Evolutionary conservation across 352 stramenopile genomes (phyloP).

Genomic region (Blastocystis sp.): DNA sequence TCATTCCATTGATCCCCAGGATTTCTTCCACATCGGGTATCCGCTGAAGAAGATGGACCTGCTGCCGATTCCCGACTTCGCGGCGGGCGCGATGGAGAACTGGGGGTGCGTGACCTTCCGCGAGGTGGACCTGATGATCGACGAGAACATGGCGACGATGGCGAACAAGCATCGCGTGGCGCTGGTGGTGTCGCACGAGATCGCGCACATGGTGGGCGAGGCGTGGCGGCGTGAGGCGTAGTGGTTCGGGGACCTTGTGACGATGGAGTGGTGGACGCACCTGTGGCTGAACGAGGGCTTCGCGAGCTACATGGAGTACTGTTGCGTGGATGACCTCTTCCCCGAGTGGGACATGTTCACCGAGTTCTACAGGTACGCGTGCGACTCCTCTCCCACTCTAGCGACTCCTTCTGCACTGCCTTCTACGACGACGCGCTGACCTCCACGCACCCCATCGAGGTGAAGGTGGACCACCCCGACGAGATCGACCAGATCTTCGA

Average conservation of each 20-base stretch:
- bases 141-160: conserved; percentile 80
- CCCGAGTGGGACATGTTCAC: conserved; percentile 92
- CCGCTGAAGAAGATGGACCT: conserved; percentile 97
- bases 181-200: conserved; percentile 93
- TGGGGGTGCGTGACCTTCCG: conserved; percentile 93
- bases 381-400: neutral
- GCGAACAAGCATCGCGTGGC: conserved; percentile 86
- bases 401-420: conserved; percentile 77
- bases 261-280: conserved; percentile 94
- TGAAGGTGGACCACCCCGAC: conserved; percentile 84
- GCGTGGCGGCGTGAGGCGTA: conserved; percentile 16
- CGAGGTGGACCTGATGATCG: conserved; percentile 87
- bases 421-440: conserved; percentile 89
- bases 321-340: conserved; percentile 88
- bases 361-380: conserved; percentile 82
- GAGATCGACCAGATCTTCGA: conserved; percentile 98
- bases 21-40: conserved; percentile 88
- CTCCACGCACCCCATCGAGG: conserved; percentile 91
- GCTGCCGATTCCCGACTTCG: conserved; percentile 93
- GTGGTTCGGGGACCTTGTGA: conserved; percentile 96
- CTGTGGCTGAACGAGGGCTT: conserved; percentile 98
- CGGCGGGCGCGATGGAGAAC: conserved; percentile 93
- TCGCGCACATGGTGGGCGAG: conserved; percentile 85
- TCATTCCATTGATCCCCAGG: conserved; percentile 75
- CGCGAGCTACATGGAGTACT: conserved; percentile 92